Base-by-base conservation (phyloP, 176 grass and related monocot genomes). In the Aechmea fasciata region DNA sequence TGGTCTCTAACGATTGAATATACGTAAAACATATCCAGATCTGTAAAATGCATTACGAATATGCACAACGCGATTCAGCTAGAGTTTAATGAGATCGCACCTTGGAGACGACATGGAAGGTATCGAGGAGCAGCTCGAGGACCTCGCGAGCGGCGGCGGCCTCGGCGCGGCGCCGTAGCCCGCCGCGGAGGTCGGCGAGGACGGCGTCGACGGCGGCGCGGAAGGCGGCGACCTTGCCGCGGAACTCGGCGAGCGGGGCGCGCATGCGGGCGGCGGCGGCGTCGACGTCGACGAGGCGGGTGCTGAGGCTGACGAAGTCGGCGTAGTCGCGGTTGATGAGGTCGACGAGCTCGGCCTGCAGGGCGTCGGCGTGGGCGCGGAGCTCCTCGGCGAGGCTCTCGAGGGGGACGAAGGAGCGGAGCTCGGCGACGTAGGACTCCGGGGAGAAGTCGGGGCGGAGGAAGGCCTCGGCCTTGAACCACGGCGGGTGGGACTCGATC, bases 251-350 rank as follows among this genome's bases (percentile, higher is more conserved):
- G 10, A 99, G 80, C 47, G 90, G 94, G 3, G 77, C 84, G 3
- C 87, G 82, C 87, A 94, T 99, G 19, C 87, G 59, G 0, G 87
- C 54, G 1, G 87, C 90, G 6, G 95, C 84, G 15, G 87, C 79
- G 51, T 92, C 90, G 53, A 92, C 95, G 62, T 89, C 90, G 69
- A 85, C 84, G 49, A 99, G 89, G 14, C 90, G 82, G 14, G 86
- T 86, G 72, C 87, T 90, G 77, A 99, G 80, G 6, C 95, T 86
- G 19, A 99, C 87, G 72, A 99, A 99, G 79, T 99, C 90, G 0
- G 90, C 95, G 48, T 99, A 99, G 84, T 99, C 87, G 54, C 84
- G 86, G 76, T 99, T 99, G 72, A 99, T 90, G 72, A 99, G 95
- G 18, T 91, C 89, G 68, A 99, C 83, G 66, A 99, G 87, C 83